Conservation (phyloP, 768 basidiomycete genomes). For the Sporobolomyces phaffii region DNA sequence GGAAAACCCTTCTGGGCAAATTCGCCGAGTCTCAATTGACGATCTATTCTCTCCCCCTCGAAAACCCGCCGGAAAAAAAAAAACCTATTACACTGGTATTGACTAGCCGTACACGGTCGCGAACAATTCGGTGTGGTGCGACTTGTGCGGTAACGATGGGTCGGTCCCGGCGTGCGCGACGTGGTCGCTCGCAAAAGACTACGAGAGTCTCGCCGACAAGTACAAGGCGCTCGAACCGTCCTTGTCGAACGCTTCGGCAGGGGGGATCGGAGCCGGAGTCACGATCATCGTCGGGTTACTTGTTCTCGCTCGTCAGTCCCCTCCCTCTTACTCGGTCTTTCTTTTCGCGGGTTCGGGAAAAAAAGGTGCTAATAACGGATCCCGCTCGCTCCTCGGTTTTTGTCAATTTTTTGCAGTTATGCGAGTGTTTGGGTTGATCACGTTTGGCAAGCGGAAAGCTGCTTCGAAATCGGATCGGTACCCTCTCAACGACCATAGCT, state of each 20-base stretch:
- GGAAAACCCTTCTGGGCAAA: not conserved
- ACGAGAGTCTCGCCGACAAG: slow-evolving; percentile 21
- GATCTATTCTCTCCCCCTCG: not conserved
- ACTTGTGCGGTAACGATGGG: slow-evolving; percentile 18
- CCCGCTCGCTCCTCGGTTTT: not conserved
- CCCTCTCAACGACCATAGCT: slow-evolving; percentile 5
- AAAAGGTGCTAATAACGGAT: too few species aligned
- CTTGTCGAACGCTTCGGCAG: slow-evolving; percentile 40
- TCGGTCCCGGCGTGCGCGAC: slow-evolving; percentile 10
- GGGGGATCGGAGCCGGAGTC: slow-evolving; percentile 42
- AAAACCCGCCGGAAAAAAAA: too few species aligned
- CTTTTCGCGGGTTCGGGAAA: too few species aligned
- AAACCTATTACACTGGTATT: too few species aligned
- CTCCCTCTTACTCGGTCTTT: not conserved
- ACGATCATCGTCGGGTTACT: slow-evolving; percentile 34
- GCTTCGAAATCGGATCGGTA: not conserved
- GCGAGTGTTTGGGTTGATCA: slow-evolving; percentile 8
- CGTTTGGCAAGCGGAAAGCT: slow-evolving; percentile 7
- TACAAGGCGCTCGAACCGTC: slow-evolving; percentile 30
- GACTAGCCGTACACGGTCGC: slow-evolving; percentile 33
- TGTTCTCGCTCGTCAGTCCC: slow-evolving; percentile 14
- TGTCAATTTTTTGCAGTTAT: slow-evolving; percentile 6
- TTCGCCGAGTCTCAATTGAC: too few species aligned
- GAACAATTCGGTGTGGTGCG: slow-evolving; percentile 37
- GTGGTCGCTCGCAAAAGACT: slow-evolving; percentile 3